Evolutionary conservation across 1,284 basidiomycete species (phyloP).

Genomic region (Cryptococcus floricola): DNA sequence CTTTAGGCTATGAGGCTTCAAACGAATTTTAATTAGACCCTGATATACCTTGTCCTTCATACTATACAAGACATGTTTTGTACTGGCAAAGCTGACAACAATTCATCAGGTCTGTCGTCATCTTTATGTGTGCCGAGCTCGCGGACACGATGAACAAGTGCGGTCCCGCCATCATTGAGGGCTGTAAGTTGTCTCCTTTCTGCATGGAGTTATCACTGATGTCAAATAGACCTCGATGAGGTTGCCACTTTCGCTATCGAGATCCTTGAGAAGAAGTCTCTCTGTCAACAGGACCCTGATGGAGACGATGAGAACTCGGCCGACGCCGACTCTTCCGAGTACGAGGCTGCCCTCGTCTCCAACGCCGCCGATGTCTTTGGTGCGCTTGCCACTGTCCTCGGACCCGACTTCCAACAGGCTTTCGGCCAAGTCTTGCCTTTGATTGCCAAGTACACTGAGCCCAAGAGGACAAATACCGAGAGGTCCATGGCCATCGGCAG

Average conservation of each 20-base stretch:
- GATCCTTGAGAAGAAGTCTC: conserved; percentile 85
- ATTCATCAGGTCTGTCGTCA: conserved; percentile 71
- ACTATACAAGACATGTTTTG: conserved; percentile 1
- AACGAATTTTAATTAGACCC: conserved; percentile 31
- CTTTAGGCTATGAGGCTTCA: conserved; percentile 59
- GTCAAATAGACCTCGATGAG: conserved; percentile 64
- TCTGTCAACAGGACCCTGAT: conserved; percentile 95
- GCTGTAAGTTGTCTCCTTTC: conserved; percentile 41
- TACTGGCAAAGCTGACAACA: conserved; percentile 1
- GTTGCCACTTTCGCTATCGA: conserved; percentile 75
- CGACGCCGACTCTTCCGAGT: conserved; percentile 74
- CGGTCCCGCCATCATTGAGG: conserved; percentile 77
- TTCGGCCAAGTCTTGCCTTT: conserved; percentile 84
- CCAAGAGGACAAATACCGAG: conserved; percentile 81
- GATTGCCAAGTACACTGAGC: conserved; percentile 88
- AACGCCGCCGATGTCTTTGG: conserved; percentile 94
- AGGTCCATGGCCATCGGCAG: conserved; percentile 90
- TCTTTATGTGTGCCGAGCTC: conserved; percentile 77
- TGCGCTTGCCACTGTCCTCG: conserved; percentile 79
- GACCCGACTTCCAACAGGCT: conserved; percentile 76
- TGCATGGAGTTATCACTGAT: neutral
- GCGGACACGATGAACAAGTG: conserved; percentile 87
- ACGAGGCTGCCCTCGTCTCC: conserved; percentile 91
- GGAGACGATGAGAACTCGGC: conserved; percentile 78
- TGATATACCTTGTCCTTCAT: conserved; percentile 27